Percentiles rank a stretch among this genome's conserved stretches.
Conservation (phyloP, 2,329 filamentous ascomycete genomes). For the Scedosporium apiospermum region DNA sequence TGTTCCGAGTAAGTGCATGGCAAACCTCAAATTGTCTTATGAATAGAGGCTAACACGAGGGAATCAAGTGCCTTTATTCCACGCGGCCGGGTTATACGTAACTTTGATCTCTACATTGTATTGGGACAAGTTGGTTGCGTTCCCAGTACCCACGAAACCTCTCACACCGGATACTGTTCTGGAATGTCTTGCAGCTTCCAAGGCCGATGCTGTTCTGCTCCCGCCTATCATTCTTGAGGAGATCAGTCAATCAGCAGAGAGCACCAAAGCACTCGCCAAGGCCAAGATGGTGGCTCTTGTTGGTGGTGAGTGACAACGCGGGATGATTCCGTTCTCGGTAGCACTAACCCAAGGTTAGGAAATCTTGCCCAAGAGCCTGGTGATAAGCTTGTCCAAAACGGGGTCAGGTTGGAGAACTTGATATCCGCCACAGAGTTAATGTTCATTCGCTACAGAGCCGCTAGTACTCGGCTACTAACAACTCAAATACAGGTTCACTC, state of each 20-base stretch:
- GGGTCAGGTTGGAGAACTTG: constrained; percentile 23
- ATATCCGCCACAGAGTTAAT: constrained; percentile 34
- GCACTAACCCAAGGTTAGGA: constrained; percentile 14
- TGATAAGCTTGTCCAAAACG: constrained; percentile 24
- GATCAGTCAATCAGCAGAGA: constrained; percentile 23
- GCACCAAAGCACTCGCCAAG: constrained; percentile 20
- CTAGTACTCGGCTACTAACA: background rate
- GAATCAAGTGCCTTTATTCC: constrained; percentile 26
- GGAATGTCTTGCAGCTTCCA: constrained; percentile 19
- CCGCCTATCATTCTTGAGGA: constrained; percentile 34
- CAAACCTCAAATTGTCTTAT: background rate
- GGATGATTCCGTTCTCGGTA: background rate
- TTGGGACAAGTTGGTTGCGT: constrained; percentile 15
- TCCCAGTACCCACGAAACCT: constrained; percentile 22
- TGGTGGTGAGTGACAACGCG: constrained; percentile 21
- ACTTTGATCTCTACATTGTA: constrained; percentile 18
- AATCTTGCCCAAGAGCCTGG: constrained; percentile 27
- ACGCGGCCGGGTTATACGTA: constrained; percentile 23
- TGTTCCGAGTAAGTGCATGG: background rate
- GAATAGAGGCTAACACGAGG: constrained; percentile 3
- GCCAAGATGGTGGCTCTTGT: constrained; percentile 25
- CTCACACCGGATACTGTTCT: constrained; percentile 23
- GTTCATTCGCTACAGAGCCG: background rate
- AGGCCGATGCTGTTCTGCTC: constrained; percentile 18
- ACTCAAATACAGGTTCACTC: constrained; percentile 18